Conservation (phyloP, 192 early-diverging fungal species). For the Coemansia nantahalensis region DNA sequence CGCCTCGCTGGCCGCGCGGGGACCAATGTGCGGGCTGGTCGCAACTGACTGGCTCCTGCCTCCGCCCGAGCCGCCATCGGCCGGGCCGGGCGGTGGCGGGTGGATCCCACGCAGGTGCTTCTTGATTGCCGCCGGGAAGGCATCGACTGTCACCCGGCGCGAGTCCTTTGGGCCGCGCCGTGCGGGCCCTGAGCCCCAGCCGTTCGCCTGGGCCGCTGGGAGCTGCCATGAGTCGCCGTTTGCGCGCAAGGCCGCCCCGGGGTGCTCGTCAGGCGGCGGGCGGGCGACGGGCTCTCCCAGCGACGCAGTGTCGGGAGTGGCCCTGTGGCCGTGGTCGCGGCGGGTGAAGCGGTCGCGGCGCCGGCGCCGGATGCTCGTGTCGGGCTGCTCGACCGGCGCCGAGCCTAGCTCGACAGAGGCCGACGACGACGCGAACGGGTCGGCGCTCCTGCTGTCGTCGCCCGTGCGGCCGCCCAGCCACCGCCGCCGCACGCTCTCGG, state of each 20-base stretch:
- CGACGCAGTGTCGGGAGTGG: too few relatives aligned
- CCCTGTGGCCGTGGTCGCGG: too few relatives aligned
- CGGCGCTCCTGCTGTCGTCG: slow-evolving; percentile 5
- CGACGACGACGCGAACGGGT: slow-evolving; percentile 8
- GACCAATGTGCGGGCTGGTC: slow-evolving; percentile 21
- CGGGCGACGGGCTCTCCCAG: too few relatives aligned
- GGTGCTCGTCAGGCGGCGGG: not conserved
- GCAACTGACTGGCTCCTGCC: slow-evolving; percentile 6
- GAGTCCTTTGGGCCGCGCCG: slow-evolving; percentile 13
- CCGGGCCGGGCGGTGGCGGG: not conserved
- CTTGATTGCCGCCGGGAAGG: slow-evolving; percentile 49
- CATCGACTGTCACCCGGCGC: slow-evolving; percentile 47
- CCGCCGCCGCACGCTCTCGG: slow-evolving; percentile 41
- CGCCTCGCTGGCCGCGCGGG: slow-evolving; percentile 12
- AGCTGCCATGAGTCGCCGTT: too few relatives aligned
- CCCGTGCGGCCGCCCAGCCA: slow-evolving; percentile 33
- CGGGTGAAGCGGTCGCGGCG: not conserved
- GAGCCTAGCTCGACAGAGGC: slow-evolving; percentile 18
- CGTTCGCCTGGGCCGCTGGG: not conserved
- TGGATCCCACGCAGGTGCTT: slow-evolving; percentile 38
- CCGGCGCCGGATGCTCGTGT: not conserved
- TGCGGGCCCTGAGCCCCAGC: too few relatives aligned
- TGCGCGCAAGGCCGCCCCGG: slow-evolving; percentile 6
- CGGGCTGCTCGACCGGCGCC: not conserved
- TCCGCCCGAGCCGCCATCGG: not conserved